Evolutionary conservation across 1,139 yeast genomes (phyloP).

Genomic region (Hanseniaspora sp.): DNA sequence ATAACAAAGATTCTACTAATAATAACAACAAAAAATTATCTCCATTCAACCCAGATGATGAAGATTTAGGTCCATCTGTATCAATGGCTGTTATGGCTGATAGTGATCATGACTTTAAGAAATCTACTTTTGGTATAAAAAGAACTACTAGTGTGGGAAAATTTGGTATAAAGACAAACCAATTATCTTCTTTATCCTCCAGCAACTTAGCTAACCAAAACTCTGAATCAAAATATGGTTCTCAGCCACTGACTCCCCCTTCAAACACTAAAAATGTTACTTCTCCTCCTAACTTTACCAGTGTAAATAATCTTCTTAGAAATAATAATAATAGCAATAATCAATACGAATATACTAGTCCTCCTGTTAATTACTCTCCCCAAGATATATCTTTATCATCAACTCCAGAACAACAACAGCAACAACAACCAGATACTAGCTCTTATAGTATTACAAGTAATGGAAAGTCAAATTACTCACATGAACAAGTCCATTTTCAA

Average conservation of each 20-base stretch:
- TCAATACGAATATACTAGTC: neutral
- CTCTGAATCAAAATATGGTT: neutral
- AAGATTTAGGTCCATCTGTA: conserved; percentile 31
- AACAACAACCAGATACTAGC: conserved; percentile 19
- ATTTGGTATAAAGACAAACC: conserved; percentile 47
- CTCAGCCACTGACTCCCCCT: conserved; percentile 14
- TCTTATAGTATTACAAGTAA: too few relatives aligned
- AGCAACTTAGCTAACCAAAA: neutral
- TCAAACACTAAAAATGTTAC: neutral
- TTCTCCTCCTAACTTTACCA: neutral
- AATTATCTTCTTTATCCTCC: conserved; percentile 24
- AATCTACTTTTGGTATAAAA: conserved; percentile 64
- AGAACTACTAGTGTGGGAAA: conserved; percentile 77
- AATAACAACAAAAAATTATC: neutral
- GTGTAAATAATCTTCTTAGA: too few relatives aligned
- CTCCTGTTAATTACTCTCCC: conserved; percentile 4
- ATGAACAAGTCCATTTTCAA: conserved; percentile 28
- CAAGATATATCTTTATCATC: neutral
- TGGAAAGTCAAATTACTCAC: conserved; percentile 17
- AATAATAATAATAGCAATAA: neutral
- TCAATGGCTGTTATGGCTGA: conserved; percentile 53
- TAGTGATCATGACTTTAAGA: conserved; percentile 60
- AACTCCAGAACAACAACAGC: conserved; percentile 20
- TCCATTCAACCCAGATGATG: conserved; percentile 18
- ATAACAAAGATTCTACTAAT: neutral